Conservation (phyloP, 2,329 filamentous ascomycete species). For the Hypoxylon sp. region DNA sequence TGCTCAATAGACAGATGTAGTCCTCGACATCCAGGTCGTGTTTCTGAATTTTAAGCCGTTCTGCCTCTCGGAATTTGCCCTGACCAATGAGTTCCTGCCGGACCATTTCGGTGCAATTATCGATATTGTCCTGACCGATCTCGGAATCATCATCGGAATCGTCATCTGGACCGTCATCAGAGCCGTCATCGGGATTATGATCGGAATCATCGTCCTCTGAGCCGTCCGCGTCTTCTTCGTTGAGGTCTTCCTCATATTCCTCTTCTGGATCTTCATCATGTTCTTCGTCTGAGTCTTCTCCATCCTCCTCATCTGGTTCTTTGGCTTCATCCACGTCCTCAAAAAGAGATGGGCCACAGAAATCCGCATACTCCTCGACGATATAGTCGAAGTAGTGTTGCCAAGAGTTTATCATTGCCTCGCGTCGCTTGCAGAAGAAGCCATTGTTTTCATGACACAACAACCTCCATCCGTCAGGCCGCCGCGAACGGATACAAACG, state of each 20-base stretch:
- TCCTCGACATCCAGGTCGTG: neutral
- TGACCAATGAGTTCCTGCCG: neutral
- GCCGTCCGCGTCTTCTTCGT: too few relatives aligned
- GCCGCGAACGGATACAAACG: neutral
- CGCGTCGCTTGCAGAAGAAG: slow-evolving; percentile 3
- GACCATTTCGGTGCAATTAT: neutral
- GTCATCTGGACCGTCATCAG: too few relatives aligned
- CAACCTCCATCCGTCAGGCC: neutral
- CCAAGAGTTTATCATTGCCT: neutral
- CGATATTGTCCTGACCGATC: neutral
- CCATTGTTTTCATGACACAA: neutral
- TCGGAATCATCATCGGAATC: too few relatives aligned
- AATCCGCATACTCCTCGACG: neutral
- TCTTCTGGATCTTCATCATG: too few relatives aligned
- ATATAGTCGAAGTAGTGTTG: neutral
- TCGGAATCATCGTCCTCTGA: too few relatives aligned
- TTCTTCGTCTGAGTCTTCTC: neutral
- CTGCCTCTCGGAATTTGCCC: neutral
- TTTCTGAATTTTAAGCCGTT: neutral
- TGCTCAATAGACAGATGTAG: neutral
- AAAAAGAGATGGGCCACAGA: neutral
- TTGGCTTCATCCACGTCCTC: neutral
- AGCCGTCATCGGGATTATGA: too few relatives aligned
- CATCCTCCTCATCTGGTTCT: neutral
- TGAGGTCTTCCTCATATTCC: too few relatives aligned